Conservation (phyloP, 306 rosid genomes). For the Mimosa pudica region DNA sequence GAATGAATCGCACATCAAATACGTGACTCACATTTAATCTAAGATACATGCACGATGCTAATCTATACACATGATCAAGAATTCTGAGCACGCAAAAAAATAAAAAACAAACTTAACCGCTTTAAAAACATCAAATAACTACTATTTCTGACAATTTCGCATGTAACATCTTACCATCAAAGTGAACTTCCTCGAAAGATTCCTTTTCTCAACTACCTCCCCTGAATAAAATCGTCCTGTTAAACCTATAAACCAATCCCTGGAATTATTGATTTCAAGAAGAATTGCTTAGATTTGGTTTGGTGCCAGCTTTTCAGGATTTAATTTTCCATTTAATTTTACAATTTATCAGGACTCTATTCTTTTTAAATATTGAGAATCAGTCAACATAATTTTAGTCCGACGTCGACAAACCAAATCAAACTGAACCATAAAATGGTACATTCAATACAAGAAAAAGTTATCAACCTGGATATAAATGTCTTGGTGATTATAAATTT, state of each 20-base stretch:
- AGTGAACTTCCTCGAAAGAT: slow-evolving; percentile 59
- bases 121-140: not conserved
- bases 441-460: not conserved
- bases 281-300: not conserved
- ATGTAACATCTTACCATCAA: slow-evolving; percentile 57
- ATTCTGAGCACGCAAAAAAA: not conserved
- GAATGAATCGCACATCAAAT: not conserved
- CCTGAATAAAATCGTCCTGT: slow-evolving; percentile 75
- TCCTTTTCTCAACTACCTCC: slow-evolving; percentile 82
- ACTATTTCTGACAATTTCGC: not conserved
- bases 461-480: not conserved
- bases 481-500: not conserved
- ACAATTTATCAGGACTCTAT: not conserved
- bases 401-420: not conserved
- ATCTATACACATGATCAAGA: not conserved
- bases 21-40: not conserved
- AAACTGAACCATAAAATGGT: not conserved
- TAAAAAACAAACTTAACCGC: not conserved
- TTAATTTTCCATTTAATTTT: not conserved
- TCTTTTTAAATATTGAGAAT: not conserved
- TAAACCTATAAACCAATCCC: slow-evolving; percentile 39
- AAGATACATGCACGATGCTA: not conserved
- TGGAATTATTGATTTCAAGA: not conserved
- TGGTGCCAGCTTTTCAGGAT: not conserved
- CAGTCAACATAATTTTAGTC: not conserved